phyloP scores from a whole-genome alignment of 1,284 basidiomycete species.

The Puccinia triticina region DNA sequence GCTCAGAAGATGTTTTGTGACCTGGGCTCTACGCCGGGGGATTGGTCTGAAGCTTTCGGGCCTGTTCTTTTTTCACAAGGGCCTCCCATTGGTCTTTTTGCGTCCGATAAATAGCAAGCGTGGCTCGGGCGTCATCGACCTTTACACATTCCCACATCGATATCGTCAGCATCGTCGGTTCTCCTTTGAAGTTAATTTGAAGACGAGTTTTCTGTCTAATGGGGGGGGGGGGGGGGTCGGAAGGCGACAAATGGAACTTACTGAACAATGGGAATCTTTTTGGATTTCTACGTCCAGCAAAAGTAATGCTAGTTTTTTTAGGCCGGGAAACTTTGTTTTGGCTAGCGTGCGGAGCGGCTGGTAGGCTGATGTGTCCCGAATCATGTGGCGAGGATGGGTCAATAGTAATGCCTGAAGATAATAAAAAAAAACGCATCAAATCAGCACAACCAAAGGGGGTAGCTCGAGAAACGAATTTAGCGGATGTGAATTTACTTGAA shows the following conservation, averaged over 20 bases:
- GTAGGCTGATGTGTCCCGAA: conserved; percentile 79
- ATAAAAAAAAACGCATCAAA: background rate
- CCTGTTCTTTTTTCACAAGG: conserved; percentile 47
- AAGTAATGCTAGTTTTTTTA: conserved; percentile 79
- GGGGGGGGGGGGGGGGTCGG: background rate
- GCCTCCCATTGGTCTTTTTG: conserved; percentile 83
- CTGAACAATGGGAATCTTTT: conserved; percentile 81
- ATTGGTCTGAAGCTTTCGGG: background rate
- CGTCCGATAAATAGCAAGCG: conserved; percentile 92
- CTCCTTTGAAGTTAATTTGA: conserved; percentile 19
- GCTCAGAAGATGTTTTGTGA: background rate
- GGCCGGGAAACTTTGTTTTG: conserved; percentile 70
- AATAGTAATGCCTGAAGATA: conserved; percentile 74
- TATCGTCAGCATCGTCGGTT: background rate
- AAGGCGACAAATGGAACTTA: conserved; percentile 60
- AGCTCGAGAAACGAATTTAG: background rate
- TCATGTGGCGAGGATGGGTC: conserved; percentile 78
- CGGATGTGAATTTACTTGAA: conserved; percentile 68
- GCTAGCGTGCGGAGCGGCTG: conserved; percentile 64
- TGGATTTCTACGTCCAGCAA: conserved; percentile 85
- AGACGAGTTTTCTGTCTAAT: conserved; percentile 56
- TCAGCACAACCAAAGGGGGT: background rate
- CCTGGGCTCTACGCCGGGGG: background rate
- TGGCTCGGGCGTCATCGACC: conserved; percentile 90
- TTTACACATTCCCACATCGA: conserved; percentile 58